Percentiles rank a stretch among this genome's conserved stretches.
phyloP scores from a whole-genome alignment of 805 yeast species.

The Candida suzukii region DNA sequence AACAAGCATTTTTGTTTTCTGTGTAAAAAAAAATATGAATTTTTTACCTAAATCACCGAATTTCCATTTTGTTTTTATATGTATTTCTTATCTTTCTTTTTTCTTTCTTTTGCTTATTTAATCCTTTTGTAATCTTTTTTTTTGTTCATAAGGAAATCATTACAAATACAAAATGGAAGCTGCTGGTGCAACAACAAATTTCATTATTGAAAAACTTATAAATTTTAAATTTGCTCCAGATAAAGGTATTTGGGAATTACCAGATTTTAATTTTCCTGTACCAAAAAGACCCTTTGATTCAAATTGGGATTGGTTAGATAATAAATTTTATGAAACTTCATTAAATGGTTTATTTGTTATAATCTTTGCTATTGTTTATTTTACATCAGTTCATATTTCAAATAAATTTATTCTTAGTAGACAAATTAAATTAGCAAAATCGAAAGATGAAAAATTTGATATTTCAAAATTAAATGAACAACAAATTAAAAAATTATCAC shows the following conservation, averaged over 20 bases:
- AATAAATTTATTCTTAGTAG: constrained; percentile 42
- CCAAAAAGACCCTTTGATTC: constrained; percentile 21
- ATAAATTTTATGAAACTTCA: constrained; percentile 30
- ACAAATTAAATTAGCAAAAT: constrained; percentile 30
- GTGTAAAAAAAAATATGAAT: too few relatives aligned
- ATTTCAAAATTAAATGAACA: constrained; percentile 6
- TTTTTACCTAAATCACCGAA: too few relatives aligned
- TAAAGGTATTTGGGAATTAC: constrained; percentile 18
- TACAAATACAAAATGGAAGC: not conserved
- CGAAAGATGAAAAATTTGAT: constrained; percentile 18
- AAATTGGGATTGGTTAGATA: constrained; percentile 15
- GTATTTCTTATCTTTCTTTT: too few relatives aligned
- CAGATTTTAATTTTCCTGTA: constrained; percentile 16
- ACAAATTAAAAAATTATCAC: constrained; percentile 31
- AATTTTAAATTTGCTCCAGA: constrained; percentile 18
- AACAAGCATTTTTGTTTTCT: too few relatives aligned
- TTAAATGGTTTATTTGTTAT: constrained; percentile 49
- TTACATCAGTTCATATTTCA: constrained; percentile 46
- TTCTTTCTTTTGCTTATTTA: not conserved
- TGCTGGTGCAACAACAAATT: not conserved
- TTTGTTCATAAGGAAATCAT: too few relatives aligned
- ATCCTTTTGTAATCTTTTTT: not conserved
- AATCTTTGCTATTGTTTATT: constrained; percentile 51
- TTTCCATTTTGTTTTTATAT: too few relatives aligned
- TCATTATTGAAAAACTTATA: constrained; percentile 8